Percentiles rank a stretch among this genome's conserved stretches.
These are phyloP conservation scores for Hyphodiscus hymeniophilus DNA, from an alignment of 495 filamentous ascomycete genomes.

Conservation along the genomic window DNA sequence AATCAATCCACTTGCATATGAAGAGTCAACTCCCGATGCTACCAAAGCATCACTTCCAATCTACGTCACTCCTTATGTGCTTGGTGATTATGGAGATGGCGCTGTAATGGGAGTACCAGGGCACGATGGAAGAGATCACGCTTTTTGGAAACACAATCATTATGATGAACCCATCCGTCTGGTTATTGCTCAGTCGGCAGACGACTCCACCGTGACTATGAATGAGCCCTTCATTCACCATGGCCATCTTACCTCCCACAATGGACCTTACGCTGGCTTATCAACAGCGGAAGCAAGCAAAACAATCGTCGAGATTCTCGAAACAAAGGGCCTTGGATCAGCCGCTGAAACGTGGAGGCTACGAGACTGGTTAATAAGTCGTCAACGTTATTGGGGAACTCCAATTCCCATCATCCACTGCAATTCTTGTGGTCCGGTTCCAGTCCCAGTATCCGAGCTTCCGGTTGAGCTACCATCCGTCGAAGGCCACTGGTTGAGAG, in stretches of 20 bases:
- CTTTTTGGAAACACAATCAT: conserved; percentile 69
- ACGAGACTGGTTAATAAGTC: conserved; percentile 80
- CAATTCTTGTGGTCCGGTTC: conserved; percentile 62
- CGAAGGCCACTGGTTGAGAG: conserved; percentile 55
- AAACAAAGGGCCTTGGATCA: conserved; percentile 43
- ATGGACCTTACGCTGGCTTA: conserved; percentile 50
- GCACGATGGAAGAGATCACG: conserved; percentile 68
- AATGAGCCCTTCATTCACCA: conserved; percentile 47
- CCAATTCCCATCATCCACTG: conserved; percentile 90
- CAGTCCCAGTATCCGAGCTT: conserved; percentile 66
- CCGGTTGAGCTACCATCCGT: conserved; percentile 71
- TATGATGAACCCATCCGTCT: conserved; percentile 40
- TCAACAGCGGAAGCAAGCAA: conserved; percentile 54
- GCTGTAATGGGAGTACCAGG: conserved; percentile 90
- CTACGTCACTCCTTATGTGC: conserved; percentile 78
- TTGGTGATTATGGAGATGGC: conserved; percentile 79
- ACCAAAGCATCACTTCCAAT: conserved; percentile 55
- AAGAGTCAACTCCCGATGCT: conserved; percentile 38
- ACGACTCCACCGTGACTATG: conserved; percentile 32
- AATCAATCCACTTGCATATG: conserved; percentile 56
- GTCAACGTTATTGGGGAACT: conserved; percentile 85
- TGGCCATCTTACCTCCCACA: conserved; percentile 57
- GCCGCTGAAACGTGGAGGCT: conserved; percentile 64
- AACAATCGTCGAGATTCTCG: conserved; percentile 51
- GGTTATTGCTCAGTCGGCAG: conserved; percentile 44